Evolutionary conservation across 345 rosid species (phyloP).

Genomic region (Toxicodendron radicans): DNA sequence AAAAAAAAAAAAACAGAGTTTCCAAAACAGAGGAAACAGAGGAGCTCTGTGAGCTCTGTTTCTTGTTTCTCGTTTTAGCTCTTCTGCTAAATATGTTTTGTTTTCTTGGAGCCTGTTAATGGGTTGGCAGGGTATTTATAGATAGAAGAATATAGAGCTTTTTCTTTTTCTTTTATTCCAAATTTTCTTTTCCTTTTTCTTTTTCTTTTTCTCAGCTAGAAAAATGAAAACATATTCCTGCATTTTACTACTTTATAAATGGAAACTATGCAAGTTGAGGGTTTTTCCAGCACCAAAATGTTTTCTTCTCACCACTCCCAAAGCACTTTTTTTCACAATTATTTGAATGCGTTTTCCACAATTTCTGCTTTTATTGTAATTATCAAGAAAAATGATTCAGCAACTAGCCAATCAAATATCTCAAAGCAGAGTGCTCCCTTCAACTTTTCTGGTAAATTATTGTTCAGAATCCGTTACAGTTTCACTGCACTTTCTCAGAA

Average conservation of each 20-base stretch:
- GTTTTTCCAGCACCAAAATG: neutral
- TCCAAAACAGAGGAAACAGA: slow-evolving; percentile 26
- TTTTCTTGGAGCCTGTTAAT: slow-evolving; percentile 23
- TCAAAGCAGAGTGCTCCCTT: neutral
- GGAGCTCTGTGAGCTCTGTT: slow-evolving; percentile 13
- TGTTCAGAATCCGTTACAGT: neutral
- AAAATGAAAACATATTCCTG: slow-evolving; percentile 23
- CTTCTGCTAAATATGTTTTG: slow-evolving; percentile 3
- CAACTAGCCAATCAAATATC: neutral
- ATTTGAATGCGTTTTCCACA: neutral
- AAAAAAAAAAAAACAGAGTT: neutral
- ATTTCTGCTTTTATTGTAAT: neutral
- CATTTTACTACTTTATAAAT: slow-evolving; percentile 13
- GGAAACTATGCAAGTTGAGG: slow-evolving; percentile 18
- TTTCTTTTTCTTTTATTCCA: slow-evolving; percentile 1
- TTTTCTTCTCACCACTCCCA: slow-evolving; percentile 3
- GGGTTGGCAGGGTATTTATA: slow-evolving; percentile 39
- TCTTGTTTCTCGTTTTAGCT: neutral
- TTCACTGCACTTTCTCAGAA: too few relatives aligned
- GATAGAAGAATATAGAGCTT: slow-evolving; percentile 15
- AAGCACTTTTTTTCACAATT: neutral
- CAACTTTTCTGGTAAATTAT: neutral
- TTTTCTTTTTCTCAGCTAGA: neutral
- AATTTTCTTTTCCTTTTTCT: slow-evolving; percentile 3
- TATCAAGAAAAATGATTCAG: neutral